Conservation (phyloP, 2,329 filamentous ascomycete genomes). For the Tolypocladium sp. region DNA sequence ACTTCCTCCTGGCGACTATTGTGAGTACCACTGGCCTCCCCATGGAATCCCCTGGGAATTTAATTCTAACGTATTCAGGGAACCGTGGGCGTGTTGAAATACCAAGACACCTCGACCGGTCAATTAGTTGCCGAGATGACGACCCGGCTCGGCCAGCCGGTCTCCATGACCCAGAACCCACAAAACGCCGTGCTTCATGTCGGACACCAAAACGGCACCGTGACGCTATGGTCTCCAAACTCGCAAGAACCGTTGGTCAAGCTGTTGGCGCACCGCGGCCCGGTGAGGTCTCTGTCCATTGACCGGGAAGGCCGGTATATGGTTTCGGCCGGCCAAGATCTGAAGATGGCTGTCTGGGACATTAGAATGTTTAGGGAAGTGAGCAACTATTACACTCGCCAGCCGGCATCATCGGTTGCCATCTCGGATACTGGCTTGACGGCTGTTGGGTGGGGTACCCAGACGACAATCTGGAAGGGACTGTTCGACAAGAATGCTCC, state of each 20-base stretch:
- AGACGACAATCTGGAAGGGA: slow-evolving; percentile 83
- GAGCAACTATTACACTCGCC: slow-evolving; percentile 75
- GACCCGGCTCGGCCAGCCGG: slow-evolving; percentile 76
- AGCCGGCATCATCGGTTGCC: slow-evolving; percentile 72
- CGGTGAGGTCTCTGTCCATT: slow-evolving; percentile 74
- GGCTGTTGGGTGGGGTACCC: slow-evolving; percentile 85
- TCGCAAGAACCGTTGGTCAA: slow-evolving; percentile 80
- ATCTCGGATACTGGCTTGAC: slow-evolving; percentile 86
- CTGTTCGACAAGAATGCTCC: slow-evolving; percentile 66
- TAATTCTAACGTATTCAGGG: slow-evolving; percentile 34
- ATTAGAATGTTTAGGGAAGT: slow-evolving; percentile 90
- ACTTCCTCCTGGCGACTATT: slow-evolving; percentile 84
- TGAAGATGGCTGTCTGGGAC: slow-evolving; percentile 92
- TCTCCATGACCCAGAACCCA: slow-evolving; percentile 78
- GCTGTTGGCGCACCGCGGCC: slow-evolving; percentile 79
- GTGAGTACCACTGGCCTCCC: slow-evolving; percentile 35
- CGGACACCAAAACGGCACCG: slow-evolving; percentile 90
- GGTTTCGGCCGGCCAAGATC: slow-evolving; percentile 85
- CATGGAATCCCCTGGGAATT: background rate
- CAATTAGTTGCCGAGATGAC: slow-evolving; percentile 78
- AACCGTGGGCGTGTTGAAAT: slow-evolving; percentile 77
- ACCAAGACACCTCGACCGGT: slow-evolving; percentile 91
- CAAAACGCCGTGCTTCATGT: slow-evolving; percentile 88
- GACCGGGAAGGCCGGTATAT: slow-evolving; percentile 91
- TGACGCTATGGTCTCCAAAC: slow-evolving; percentile 95